phyloP scores from a whole-genome alignment of 495 filamentous ascomycete genomes.

The Tuber magnatum region DNA sequence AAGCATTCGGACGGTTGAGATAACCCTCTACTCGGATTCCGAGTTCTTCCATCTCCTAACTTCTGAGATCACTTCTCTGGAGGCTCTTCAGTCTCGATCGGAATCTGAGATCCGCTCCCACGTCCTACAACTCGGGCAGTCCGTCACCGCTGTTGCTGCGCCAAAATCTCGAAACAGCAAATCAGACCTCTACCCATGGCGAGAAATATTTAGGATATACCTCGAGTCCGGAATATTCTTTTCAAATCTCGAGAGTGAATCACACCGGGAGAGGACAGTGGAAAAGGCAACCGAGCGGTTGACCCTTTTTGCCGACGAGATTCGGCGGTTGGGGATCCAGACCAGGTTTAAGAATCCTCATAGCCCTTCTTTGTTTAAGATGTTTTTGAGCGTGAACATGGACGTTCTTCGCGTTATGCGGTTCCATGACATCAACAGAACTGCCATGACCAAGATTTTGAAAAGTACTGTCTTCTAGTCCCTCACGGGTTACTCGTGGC shows the following conservation, averaged over 20 bases:
- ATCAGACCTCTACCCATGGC: constrained; percentile 64
- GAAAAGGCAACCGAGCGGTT: constrained; percentile 51
- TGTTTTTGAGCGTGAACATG: constrained; percentile 59
- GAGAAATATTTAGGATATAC: constrained; percentile 65
- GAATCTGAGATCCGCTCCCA: constrained; percentile 49
- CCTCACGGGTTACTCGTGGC: not conserved
- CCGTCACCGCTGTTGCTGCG: constrained; percentile 53
- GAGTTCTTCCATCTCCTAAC: constrained; percentile 63
- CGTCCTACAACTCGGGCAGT: constrained; percentile 51
- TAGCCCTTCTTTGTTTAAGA: constrained; percentile 51
- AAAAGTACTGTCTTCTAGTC: constrained; percentile 51
- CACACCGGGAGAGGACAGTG: constrained; percentile 51
- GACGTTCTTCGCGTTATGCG: constrained; percentile 58
- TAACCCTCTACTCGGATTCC: constrained; percentile 59
- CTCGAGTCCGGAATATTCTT: constrained; percentile 66
- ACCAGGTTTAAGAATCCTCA: constrained; percentile 54
- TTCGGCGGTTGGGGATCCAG: constrained; percentile 49
- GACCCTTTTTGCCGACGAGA: constrained; percentile 54
- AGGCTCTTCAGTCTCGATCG: constrained; percentile 54
- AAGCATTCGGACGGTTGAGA: constrained; percentile 46
- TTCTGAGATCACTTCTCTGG: constrained; percentile 55
- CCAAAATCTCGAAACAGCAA: constrained; percentile 49
- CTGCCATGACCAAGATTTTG: constrained; percentile 65
- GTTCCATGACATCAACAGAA: constrained; percentile 67
- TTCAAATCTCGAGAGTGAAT: constrained; percentile 54